Base-by-base conservation (phyloP, 148 eudicot species). In the Tetragonia tetragonoides region DNA sequence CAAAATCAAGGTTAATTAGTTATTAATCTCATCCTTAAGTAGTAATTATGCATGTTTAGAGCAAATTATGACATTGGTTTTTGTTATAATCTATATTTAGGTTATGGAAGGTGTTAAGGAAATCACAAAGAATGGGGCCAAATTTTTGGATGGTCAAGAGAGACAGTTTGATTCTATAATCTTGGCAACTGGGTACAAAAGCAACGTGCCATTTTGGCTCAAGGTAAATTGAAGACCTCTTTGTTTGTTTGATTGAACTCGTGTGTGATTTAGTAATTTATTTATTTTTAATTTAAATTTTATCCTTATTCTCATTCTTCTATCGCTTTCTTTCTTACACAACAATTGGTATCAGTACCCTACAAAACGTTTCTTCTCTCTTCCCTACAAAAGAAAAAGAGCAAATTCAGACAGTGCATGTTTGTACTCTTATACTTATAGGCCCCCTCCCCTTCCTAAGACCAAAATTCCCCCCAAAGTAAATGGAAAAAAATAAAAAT, bases 141-240 rank as follows among this genome's bases (percentile, higher is more conserved):
- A 83, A 74, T 92, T 95, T 72, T 21, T 83, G 65, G 90, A 95
- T 86, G 99, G 96, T 18, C 90, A 89, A 84, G 92, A 88, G 70
- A 80, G 39, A 66, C 88, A 91, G 65, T 91, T 86, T 83, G 97
- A 93, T 84, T 86, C 95, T 42, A 88, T 93, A 77, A 89, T 93
- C 70, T 80, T 93, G 47, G 97, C 97, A 80, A 93, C 97, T 65
- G 95, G 97, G 12, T 93, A 93, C 79, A 87, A 85, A 84, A 93
- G 95, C 86, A 93, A 89, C 72, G 97, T 93, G 24, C 93, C 97
- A 46, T 69, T 67, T 80, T 93, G 97, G 97, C 95, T 93, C 84
- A 86, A 86, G 83, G 79, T 85, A 85, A 38, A 73, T 7, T 0
- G 41, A 21, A 6, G 11, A 3, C 17, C 44, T 11, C 38, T 68